phyloP scores from a whole-genome alignment of 2,329 filamentous ascomycete genomes.

The Colletotrichum sp. region DNA sequence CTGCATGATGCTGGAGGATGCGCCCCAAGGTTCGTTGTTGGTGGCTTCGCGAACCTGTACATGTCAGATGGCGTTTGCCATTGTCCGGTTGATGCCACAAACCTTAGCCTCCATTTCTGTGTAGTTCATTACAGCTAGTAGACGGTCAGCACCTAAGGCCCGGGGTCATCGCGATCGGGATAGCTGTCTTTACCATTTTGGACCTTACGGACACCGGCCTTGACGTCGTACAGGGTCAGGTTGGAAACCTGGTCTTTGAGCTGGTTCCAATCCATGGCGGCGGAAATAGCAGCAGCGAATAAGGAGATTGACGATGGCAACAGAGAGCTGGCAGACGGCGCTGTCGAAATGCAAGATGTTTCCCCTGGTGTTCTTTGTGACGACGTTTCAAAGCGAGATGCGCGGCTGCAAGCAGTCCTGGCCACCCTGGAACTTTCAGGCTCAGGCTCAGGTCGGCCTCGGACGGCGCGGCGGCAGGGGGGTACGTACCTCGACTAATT shows the following conservation, averaged over 20 bases:
- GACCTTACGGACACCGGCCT: constrained; percentile 92
- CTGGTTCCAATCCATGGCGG: constrained; percentile 82
- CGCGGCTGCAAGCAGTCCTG: constrained; percentile 5
- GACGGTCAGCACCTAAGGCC: constrained; percentile 30
- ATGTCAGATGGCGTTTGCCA: constrained; percentile 22
- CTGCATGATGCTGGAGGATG: constrained; percentile 85
- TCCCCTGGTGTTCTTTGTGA: constrained; percentile 8
- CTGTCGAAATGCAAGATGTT: neutral
- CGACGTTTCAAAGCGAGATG: constrained; percentile 20
- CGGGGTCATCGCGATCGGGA: neutral
- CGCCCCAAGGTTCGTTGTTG: constrained; percentile 98
- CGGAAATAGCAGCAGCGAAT: neutral
- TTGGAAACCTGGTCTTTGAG: constrained; percentile 89
- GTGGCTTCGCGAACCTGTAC: constrained; percentile 90
- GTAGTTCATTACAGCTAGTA: constrained; percentile 92
- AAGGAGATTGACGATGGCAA: neutral
- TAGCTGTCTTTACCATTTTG: constrained; percentile 79
- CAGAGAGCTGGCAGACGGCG: neutral
- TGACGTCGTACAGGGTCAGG: constrained; percentile 92
- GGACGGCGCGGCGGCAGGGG: constrained; percentile 12
- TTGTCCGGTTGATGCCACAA: constrained; percentile 19
- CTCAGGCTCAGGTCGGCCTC: constrained; percentile 15
- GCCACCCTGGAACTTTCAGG: constrained; percentile 23
- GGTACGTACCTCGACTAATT: constrained; percentile 10
- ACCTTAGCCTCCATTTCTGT: constrained; percentile 88